Conservation (phyloP, 345 rosid genomes). For the Lenwebbia sp. region DNA sequence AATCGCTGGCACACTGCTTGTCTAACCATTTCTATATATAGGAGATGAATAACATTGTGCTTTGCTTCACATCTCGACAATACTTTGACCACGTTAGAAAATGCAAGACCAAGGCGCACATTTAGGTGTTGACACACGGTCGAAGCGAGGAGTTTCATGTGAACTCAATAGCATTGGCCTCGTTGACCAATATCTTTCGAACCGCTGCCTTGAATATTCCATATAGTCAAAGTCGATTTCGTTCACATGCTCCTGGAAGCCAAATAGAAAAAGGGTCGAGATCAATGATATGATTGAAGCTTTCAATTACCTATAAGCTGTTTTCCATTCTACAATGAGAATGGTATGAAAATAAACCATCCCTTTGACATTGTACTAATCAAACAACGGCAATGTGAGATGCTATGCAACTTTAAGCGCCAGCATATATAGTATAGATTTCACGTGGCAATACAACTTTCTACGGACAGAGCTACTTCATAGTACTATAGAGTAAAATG, state of each 20-base stretch:
- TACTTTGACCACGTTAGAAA: neutral
- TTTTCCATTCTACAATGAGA: neutral
- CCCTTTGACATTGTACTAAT: neutral
- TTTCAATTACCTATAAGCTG: neutral
- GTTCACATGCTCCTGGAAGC: conserved; percentile 45
- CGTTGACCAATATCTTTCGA: conserved; percentile 41
- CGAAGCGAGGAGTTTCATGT: neutral
- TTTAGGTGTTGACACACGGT: neutral
- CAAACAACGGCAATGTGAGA: neutral
- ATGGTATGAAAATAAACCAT: neutral
- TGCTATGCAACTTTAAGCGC: neutral
- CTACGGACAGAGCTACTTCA: neutral
- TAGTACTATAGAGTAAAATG: neutral
- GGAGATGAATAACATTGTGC: neutral
- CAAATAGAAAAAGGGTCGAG: neutral
- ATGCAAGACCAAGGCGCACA: neutral
- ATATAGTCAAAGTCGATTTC: conserved; percentile 53
- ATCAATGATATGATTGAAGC: neutral
- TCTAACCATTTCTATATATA: neutral
- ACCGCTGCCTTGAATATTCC: conserved; percentile 58
- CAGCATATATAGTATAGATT: neutral
- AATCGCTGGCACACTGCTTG: neutral
- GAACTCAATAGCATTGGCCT: conserved; percentile 4
- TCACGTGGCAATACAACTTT: neutral
- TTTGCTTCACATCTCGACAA: neutral